phyloP scores from a whole-genome alignment of 1,284 basidiomycete species.

The Meira nashicola region DNA sequence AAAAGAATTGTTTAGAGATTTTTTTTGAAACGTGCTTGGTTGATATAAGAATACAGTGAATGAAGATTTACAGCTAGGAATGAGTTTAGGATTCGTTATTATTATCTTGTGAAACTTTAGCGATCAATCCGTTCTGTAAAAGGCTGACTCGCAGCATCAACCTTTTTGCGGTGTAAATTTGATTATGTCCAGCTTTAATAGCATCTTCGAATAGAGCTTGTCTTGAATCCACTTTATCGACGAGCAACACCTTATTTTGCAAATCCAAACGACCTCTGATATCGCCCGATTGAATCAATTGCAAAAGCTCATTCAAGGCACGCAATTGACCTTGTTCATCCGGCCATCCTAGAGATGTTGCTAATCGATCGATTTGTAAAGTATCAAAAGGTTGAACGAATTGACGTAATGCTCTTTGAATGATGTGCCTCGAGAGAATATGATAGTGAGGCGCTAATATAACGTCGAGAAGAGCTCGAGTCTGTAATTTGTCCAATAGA shows the following conservation, averaged over 20 bases:
- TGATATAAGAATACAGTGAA: too few species aligned
- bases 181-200: conserved; percentile 66
- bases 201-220: conserved; percentile 69
- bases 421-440: conserved; percentile 57
- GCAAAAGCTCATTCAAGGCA: conserved; percentile 66
- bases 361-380: conserved; percentile 73
- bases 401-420: conserved; percentile 57
- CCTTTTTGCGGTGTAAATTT: conserved; percentile 68
- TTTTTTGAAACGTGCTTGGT: too few species aligned
- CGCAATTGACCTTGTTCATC: conserved; percentile 56
- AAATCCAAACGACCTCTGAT: conserved; percentile 68
- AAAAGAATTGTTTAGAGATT: too few species aligned
- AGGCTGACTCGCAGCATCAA: conserved; percentile 69
- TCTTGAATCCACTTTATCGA: conserved; percentile 68
- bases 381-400: conserved; percentile 80
- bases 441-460: conserved; percentile 64
- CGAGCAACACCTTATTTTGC: conserved; percentile 63
- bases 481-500: conserved; percentile 67
- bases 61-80: too few species aligned
- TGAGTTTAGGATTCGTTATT: too few species aligned
- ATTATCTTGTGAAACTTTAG: too few species aligned
- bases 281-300: conserved; percentile 67
- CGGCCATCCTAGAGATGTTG: conserved; percentile 73
- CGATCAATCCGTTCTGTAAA: conserved; percentile 53
- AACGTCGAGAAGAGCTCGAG: conserved; percentile 69